Evolutionary conservation across 768 basidiomycete species (phyloP).

Genomic region (Dendrothele bispora): DNA sequence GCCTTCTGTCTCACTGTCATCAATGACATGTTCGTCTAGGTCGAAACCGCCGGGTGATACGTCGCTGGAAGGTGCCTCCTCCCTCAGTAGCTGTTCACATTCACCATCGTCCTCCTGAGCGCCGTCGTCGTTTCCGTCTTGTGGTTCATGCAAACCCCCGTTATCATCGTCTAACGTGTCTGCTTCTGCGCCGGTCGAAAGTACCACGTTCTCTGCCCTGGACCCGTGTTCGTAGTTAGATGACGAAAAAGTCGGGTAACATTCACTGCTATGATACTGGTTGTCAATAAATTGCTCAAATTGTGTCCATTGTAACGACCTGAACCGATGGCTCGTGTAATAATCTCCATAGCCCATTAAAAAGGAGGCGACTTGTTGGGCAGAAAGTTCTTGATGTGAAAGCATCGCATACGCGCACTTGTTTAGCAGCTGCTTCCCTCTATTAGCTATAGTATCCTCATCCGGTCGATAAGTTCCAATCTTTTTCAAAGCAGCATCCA

Average conservation of each 20-base stretch:
- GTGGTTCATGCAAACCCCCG: background rate
- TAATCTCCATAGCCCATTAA: slow-evolving; percentile 25
- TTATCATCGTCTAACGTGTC: too few species aligned
- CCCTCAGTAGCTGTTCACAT: too few species aligned
- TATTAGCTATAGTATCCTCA: background rate
- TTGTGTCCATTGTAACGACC: slow-evolving; percentile 19
- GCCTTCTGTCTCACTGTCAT: too few species aligned
- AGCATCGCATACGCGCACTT: slow-evolving; percentile 26
- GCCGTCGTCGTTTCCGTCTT: background rate
- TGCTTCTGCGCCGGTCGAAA: too few species aligned
- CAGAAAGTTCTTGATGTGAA: slow-evolving; percentile 25
- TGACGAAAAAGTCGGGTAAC: slow-evolving; percentile 4
- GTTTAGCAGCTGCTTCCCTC: slow-evolving; percentile 20
- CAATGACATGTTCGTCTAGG: background rate
- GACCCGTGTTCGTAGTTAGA: too few species aligned
- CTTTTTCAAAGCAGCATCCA: slow-evolving; percentile 21
- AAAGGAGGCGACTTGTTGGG: slow-evolving; percentile 25
- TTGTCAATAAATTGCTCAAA: slow-evolving; percentile 15
- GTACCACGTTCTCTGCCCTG: too few species aligned
- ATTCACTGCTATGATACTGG: background rate
- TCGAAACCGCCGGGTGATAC: background rate
- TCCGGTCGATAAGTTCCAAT: slow-evolving; percentile 11
- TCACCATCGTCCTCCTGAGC: too few species aligned
- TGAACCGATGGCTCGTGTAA: slow-evolving; percentile 24
- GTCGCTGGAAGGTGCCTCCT: too few species aligned